Base-by-base conservation (phyloP, 2,329 filamentous ascomycete species). In the Fusarium austroafricanum region DNA sequence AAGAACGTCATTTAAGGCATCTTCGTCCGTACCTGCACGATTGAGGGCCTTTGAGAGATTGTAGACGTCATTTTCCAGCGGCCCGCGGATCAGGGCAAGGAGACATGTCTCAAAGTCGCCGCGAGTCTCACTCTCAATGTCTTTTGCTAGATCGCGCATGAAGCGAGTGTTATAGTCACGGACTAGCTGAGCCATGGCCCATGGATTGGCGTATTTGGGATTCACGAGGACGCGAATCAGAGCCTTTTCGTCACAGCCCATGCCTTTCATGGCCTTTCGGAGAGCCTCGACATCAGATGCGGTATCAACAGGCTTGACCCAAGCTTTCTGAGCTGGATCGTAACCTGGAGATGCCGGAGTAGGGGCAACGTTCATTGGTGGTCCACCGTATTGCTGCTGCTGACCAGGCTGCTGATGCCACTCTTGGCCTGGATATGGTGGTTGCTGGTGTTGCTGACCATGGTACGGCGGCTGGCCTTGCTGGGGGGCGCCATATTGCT, bases 261-360 rank as follows among this genome's bases (percentile, higher is more conserved):
- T 75, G 10, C 75, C 76, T 59, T 77, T 77, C 78, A 79, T 79
- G 2, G 78, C 77, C 21, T 77, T 75, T 44, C 76, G 71, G 2
- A 80, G 51, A 2, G 61, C 43, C 59, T 79, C 75, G 1, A 71
- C 71, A 8, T 79, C 78, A 17, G 66, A 29, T 3, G 63, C 18
- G 6, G 76, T 79, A 31, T 80, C 72, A 12, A 78, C 70, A n/a
- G 63, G 73, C 4, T 68, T 66, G 1, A 60, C 52, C 49, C 40
- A 72, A 2, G 68, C 54, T 23, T 71, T 76, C 31, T 77, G 76
- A 1, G 69, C 59, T 1, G 46, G 35, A n/a, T 78, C 76, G 6
- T 78, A 77, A 14, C 74, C 75, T 4, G 56, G 59, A 0, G 76
- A 77, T 4, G 76, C 74, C 1, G 75, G 74, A 0, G 74, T 73